phyloP scores from a whole-genome alignment of 768 basidiomycete genomes.

The Serendipita sp. region DNA sequence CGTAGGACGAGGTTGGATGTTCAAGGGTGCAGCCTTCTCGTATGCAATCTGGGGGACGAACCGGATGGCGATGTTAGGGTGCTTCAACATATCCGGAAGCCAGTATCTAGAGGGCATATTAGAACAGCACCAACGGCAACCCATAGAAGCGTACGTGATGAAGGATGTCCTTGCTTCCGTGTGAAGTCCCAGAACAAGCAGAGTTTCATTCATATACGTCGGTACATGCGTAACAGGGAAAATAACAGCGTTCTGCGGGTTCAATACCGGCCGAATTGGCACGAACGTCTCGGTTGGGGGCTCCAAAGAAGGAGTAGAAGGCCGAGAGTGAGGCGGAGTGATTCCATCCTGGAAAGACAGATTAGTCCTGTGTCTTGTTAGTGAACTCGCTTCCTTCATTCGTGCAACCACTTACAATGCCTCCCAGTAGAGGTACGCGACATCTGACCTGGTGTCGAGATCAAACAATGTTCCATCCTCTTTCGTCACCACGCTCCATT shows the following conservation, averaged over 20 bases:
- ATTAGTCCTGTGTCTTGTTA: background rate
- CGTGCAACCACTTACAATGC: slow-evolving; percentile 8
- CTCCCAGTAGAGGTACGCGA: slow-evolving; percentile 27
- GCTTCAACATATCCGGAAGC: slow-evolving; percentile 27
- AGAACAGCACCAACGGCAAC: background rate
- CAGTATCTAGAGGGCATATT: slow-evolving; percentile 22
- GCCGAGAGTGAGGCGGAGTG: background rate
- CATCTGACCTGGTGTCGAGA: slow-evolving; percentile 15
- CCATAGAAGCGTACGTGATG: slow-evolving; percentile 23
- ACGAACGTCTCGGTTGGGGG: slow-evolving; percentile 1
- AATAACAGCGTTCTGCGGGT: slow-evolving; percentile 17
- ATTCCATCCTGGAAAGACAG: background rate
- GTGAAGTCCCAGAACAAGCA: slow-evolving; percentile 23
- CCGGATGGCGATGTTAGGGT: slow-evolving; percentile 27
- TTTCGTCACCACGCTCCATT: too few species aligned
- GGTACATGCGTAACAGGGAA: slow-evolving; percentile 17
- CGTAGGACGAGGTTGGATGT: slow-evolving; percentile 26
- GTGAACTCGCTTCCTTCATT: too few species aligned
- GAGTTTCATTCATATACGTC: slow-evolving; percentile 22
- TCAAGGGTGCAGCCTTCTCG: slow-evolving; percentile 24
- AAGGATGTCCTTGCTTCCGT: slow-evolving; percentile 30
- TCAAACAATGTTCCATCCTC: slow-evolving; percentile 14
- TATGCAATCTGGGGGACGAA: slow-evolving; percentile 31
- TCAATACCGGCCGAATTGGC: slow-evolving; percentile 4
- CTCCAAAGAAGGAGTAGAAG: background rate